Evolutionary conservation across 352 stramenopile species (phyloP).

Genomic region (Pilasporangium apinafurcum): DNA sequence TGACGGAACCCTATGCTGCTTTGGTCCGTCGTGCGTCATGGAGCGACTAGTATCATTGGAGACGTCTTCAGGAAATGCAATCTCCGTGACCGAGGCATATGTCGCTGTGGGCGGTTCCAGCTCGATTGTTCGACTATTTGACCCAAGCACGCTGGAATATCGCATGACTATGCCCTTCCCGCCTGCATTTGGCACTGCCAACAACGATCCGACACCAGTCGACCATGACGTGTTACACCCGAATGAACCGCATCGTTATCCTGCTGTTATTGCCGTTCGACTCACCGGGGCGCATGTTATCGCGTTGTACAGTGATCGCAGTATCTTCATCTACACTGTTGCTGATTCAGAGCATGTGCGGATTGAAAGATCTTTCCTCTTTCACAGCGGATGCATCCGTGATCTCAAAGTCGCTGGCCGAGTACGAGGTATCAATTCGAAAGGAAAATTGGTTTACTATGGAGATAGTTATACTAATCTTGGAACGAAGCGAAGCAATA

Average conservation of each 20-base stretch:
- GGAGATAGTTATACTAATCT: constrained; percentile 8
- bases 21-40: constrained; percentile 66
- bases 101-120: constrained; percentile 60
- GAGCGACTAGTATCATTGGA: constrained; percentile 74
- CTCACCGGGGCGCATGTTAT: constrained; percentile 57
- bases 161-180: constrained; percentile 68
- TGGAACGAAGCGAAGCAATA: constrained; percentile 5
- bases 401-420: constrained; percentile 54
- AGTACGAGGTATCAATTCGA: constrained; percentile 40
- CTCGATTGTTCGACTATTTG: constrained; percentile 65
- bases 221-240: constrained; percentile 29
- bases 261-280: constrained; percentile 46
- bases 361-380: constrained; percentile 72
- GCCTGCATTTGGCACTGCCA: constrained; percentile 52
- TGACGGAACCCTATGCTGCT: constrained; percentile 73
- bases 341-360: constrained; percentile 34
- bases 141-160: constrained; percentile 69
- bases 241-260: constrained; percentile 44
- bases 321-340: constrained; percentile 75
- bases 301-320: constrained; percentile 73
- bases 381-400: constrained; percentile 65
- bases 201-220: constrained; percentile 4
- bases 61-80: constrained; percentile 39
- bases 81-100: constrained; percentile 75
- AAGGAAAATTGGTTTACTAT: constrained; percentile 52